A percentile compares a stretch with the other conserved stretches of the same genome.
Conservation (phyloP, 176 grass and related monocot species). For the Raddia guianensis region DNA sequence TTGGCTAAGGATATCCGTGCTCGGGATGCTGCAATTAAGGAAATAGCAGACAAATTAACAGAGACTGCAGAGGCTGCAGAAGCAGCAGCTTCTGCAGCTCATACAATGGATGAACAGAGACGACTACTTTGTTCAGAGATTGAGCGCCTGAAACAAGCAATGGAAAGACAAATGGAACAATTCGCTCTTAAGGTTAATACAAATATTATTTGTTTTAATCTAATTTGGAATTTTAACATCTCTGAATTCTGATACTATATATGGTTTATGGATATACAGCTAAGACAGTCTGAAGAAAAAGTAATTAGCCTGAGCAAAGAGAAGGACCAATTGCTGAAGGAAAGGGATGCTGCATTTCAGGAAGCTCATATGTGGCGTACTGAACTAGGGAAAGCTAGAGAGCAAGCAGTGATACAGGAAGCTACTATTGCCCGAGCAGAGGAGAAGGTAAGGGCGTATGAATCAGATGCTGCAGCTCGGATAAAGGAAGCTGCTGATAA, state of each 20-base stretch:
- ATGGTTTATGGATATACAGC: conserved; percentile 49
- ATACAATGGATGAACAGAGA: conserved; percentile 80
- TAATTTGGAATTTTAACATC: not conserved
- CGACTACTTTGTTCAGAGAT: conserved; percentile 68
- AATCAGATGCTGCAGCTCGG: conserved; percentile 60
- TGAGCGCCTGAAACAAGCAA: conserved; percentile 62
- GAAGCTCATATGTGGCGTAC: conserved; percentile 89
- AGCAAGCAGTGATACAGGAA: conserved; percentile 86
- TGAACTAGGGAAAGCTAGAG: conserved; percentile 95
- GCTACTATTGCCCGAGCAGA: conserved; percentile 82
- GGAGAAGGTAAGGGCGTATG: conserved; percentile 75
- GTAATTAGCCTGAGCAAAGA: conserved; percentile 66
- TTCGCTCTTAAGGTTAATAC: conserved; percentile 66
- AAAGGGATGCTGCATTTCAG: conserved; percentile 78
- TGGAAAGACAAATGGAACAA: conserved; percentile 68
- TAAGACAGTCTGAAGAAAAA: conserved; percentile 82
- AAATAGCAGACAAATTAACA: conserved; percentile 86
- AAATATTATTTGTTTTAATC: not conserved
- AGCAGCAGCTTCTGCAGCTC: conserved; percentile 80
- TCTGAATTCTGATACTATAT: conserved; percentile 19
- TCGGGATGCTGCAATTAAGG: conserved; percentile 84
- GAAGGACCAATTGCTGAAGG: conserved; percentile 80
- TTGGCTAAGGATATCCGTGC: conserved; percentile 86
- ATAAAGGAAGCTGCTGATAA: conserved; percentile 71
- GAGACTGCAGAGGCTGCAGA: conserved; percentile 88